phyloP scores from a whole-genome alignment of 2,329 filamentous ascomycete genomes.

The Sarocladiaceae sp. region DNA sequence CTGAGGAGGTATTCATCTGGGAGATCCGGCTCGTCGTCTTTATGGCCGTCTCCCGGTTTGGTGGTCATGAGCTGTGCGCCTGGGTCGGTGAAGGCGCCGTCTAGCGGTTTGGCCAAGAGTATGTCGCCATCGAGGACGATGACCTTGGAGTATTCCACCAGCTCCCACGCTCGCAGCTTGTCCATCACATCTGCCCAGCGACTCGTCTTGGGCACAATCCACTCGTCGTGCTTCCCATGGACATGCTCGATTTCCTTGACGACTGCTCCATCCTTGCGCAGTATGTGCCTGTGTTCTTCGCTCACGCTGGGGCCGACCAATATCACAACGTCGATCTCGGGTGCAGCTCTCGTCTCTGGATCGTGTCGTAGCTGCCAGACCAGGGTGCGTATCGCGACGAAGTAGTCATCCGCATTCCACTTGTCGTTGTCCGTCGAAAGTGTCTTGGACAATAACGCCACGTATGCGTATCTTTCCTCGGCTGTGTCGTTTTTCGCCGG shows the following conservation, averaged over 20 bases:
- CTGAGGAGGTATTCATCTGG: slow-evolving; percentile 5
- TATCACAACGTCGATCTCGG: slow-evolving; percentile 5
- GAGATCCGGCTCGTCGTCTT: slow-evolving; percentile 9
- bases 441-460: slow-evolving; percentile 4
- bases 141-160: slow-evolving; percentile 9
- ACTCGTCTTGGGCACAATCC: slow-evolving; percentile 6
- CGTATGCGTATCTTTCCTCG: slow-evolving; percentile 1
- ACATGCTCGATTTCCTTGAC: background rate
- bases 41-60: slow-evolving; percentile 2
- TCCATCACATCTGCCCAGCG: slow-evolving; percentile 8
- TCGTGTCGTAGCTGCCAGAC: slow-evolving; percentile 9
- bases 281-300: background rate
- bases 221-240: slow-evolving; percentile 5
- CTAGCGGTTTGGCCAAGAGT: slow-evolving; percentile 2
- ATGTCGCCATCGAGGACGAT: slow-evolving; percentile 10
- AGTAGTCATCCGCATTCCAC: slow-evolving; percentile 6
- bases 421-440: background rate
- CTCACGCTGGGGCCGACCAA: slow-evolving; percentile 2
- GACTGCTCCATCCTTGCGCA: slow-evolving; percentile 8
- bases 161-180: slow-evolving; percentile 10
- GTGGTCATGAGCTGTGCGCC: background rate
- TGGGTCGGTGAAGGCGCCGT: slow-evolving; percentile 6
- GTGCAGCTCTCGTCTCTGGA: background rate
- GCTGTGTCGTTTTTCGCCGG: background rate
- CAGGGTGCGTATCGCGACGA: slow-evolving; percentile 5